A percentile compares a stretch with the other conserved stretches of the same genome.
Evolutionary conservation across 2,329 filamentous ascomycete genomes (phyloP).

Genomic region (Talaromyces sp.): DNA sequence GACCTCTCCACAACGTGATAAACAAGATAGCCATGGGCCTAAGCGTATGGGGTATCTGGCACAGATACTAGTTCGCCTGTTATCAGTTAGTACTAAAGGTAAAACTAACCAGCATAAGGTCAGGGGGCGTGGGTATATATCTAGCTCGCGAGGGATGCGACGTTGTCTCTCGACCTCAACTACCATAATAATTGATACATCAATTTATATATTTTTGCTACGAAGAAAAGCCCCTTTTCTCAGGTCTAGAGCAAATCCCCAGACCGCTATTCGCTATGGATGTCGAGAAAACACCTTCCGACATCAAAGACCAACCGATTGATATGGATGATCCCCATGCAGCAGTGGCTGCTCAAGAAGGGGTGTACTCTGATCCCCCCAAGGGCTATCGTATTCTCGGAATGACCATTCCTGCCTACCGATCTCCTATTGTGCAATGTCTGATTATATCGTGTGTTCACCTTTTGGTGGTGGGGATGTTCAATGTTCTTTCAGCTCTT

Average conservation of each 20-base stretch:
- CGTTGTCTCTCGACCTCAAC: neutral
- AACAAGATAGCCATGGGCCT: neutral
- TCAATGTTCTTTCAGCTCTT: slow-evolving; percentile 16
- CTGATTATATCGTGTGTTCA: slow-evolving; percentile 16
- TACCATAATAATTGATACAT: too few species aligned
- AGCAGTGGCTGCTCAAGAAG: neutral
- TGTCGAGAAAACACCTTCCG: neutral
- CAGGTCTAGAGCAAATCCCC: neutral
- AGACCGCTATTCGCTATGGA: neutral
- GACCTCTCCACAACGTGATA: neutral
- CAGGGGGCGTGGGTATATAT: neutral
- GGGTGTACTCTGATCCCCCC: slow-evolving; percentile 5
- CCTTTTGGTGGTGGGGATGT: slow-evolving; percentile 17
- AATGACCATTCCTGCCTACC: slow-evolving; percentile 14
- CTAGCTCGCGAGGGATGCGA: neutral
- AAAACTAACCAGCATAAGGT: neutral
- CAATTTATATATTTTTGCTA: neutral
- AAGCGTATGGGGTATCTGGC: neutral
- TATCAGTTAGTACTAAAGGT: neutral
- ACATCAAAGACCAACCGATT: slow-evolving; percentile 8
- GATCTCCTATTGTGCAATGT: slow-evolving; percentile 15
- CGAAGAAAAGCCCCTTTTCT: neutral
- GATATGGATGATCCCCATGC: neutral
- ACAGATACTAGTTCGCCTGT: neutral
- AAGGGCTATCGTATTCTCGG: slow-evolving; percentile 13